Conservation (phyloP, 2,329 filamentous ascomycete genomes). For the Didymella glomerata region DNA sequence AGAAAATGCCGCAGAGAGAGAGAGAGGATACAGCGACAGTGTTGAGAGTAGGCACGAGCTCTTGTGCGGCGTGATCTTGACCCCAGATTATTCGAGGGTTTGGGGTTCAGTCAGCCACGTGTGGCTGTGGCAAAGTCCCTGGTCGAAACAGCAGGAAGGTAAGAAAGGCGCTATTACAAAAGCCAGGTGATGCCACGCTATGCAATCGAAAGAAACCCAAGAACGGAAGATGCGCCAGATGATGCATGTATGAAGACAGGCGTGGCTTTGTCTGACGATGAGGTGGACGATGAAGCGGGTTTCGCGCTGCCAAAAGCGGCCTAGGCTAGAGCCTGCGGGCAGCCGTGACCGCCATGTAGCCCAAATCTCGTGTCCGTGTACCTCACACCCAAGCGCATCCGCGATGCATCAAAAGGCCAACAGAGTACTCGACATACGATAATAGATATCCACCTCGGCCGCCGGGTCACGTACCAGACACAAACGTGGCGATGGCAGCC, state of each 20-base stretch:
- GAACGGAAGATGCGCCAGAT: slow-evolving; percentile 14
- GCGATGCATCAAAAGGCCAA: slow-evolving; percentile 23
- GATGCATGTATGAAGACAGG: slow-evolving; percentile 9
- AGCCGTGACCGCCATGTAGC: slow-evolving; percentile 32
- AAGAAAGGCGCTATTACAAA: slow-evolving; percentile 29
- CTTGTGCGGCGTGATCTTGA: not conserved
- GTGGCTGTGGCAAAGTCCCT: slow-evolving; percentile 39
- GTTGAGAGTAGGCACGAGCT: not conserved
- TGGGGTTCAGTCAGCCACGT: slow-evolving; percentile 4
- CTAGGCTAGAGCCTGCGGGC: slow-evolving; percentile 18
- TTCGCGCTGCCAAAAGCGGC: slow-evolving; percentile 21
- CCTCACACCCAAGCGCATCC: slow-evolving; percentile 29
- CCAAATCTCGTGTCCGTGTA: slow-evolving; percentile 33
- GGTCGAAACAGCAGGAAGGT: slow-evolving; percentile 31
- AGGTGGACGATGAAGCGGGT: slow-evolving; percentile 22
- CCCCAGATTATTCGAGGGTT: not conserved
- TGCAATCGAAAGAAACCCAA: slow-evolving; percentile 33
- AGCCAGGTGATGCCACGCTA: slow-evolving; percentile 42
- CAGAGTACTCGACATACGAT: slow-evolving; percentile 17
- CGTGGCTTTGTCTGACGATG: slow-evolving; percentile 6
- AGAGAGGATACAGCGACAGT: not conserved
- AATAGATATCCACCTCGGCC: slow-evolving; percentile 35
- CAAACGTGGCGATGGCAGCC: slow-evolving; percentile 76
- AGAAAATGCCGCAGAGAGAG: not conserved
- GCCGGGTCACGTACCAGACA: slow-evolving; percentile 27